Conservation (phyloP, 2,329 filamentous ascomycete species). For the Pestalotiopsis sp. region DNA sequence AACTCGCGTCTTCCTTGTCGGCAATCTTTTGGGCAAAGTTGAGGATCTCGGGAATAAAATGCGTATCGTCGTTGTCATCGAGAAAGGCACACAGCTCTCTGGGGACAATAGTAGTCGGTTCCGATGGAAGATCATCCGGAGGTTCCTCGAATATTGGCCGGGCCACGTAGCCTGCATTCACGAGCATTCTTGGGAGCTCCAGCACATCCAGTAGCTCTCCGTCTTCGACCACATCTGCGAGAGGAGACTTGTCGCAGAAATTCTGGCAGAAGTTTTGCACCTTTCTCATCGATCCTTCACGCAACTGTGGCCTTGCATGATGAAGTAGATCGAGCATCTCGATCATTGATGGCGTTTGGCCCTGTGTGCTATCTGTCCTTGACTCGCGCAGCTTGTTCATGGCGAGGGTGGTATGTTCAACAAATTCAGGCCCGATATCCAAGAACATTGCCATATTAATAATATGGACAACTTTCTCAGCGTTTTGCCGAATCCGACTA, state of each 20-base stretch:
- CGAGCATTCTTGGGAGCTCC: background rate
- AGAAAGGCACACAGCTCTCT: background rate
- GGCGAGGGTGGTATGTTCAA: background rate
- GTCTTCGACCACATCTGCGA: background rate
- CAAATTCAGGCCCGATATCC: background rate
- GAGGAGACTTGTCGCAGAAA: background rate
- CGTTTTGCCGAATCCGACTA: background rate
- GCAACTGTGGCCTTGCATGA: background rate
- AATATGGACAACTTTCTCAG: background rate
- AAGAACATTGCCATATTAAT: background rate
- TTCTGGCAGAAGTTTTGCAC: background rate
- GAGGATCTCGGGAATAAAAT: background rate
- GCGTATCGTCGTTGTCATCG: background rate
- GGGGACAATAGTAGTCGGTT: background rate
- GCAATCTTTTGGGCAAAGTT: background rate
- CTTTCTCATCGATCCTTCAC: background rate
- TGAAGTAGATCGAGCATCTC: background rate
- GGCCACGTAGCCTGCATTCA: background rate
- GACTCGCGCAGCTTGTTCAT: background rate
- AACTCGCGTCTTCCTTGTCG: background rate
- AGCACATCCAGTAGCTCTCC: background rate
- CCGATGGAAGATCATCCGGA: background rate
- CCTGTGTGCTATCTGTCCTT: background rate
- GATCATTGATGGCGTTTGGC: background rate
- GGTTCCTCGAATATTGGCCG: background rate